Percentiles rank a stretch among this genome's conserved stretches.
Conservation (phyloP, 78 protist species). For the Parvularia atlantis region DNA sequence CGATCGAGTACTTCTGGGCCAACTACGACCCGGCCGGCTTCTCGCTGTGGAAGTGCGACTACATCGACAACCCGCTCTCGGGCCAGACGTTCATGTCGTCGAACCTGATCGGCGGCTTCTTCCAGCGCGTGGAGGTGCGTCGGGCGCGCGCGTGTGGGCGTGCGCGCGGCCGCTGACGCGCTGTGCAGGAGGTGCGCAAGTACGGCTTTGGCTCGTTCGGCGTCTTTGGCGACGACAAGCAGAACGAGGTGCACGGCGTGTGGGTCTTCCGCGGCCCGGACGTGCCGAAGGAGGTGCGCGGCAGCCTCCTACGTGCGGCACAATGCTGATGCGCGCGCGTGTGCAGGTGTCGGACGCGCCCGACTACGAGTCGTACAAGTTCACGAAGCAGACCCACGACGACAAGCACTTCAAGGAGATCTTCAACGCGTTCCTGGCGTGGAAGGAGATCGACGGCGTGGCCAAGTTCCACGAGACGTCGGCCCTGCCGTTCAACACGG, state of each 20-base stretch:
- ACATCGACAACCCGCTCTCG: slow-evolving; percentile 52
- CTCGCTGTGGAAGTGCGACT: slow-evolving; percentile 34
- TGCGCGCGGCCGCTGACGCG: too few species aligned
- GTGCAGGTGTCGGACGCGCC: background rate
- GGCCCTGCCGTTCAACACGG: slow-evolving; percentile 40
- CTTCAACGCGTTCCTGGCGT: slow-evolving; percentile 42
- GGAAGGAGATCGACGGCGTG: slow-evolving; percentile 34
- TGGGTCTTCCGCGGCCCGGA: slow-evolving; percentile 61
- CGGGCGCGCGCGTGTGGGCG: too few species aligned
- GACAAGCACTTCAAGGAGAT: slow-evolving; percentile 16
- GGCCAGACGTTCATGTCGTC: slow-evolving; percentile 42
- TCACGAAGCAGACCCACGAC: slow-evolving; percentile 10
- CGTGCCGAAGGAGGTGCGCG: slow-evolving; percentile 39
- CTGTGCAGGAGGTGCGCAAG: slow-evolving; percentile 66
- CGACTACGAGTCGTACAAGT: slow-evolving; percentile 1
- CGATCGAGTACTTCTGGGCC: slow-evolving; percentile 57
- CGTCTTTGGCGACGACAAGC: slow-evolving; percentile 43
- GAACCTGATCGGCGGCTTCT: slow-evolving; percentile 62
- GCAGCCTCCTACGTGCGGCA: slow-evolving; percentile 12
- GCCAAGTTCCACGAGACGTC: background rate
- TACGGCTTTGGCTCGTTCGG: slow-evolving; percentile 48
- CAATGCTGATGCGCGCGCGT: background rate
- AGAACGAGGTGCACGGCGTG: slow-evolving; percentile 30
- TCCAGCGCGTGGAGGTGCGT: slow-evolving; percentile 16
- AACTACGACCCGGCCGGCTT: slow-evolving; percentile 57